Base-by-base conservation (phyloP, 371 early-diverging fungal genomes). In the Fennellomyces sp. region DNA sequence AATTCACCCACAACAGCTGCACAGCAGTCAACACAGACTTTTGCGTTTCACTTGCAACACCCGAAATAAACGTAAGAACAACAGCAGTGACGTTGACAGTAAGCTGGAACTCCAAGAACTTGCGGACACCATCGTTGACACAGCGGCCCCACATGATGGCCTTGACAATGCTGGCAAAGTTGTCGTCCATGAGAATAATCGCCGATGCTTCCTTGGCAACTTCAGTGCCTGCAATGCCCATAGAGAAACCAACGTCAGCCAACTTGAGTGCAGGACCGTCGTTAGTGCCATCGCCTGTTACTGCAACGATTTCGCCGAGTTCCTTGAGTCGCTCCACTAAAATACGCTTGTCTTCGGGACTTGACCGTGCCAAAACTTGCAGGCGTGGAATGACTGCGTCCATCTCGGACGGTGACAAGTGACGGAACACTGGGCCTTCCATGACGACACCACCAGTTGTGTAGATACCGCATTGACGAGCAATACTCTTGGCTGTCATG, bases 201-300 rank as follows among this genome's bases (percentile, higher is more conserved):
- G 84, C 74, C 3, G 91, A 88, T 0, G 93, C 93, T 70, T 91
- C 88, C 60, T 92, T 92, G 28, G 92, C 90, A 7, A 92, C 88
- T 57, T 92, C 92, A 6, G 93, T 91, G 29, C 94, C 94, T 5
- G 88, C 73, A 48, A 90, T 84, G 15, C 94, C 94, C 94, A 92
- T 90, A 2, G 85, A 82, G 65, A 92, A 91, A 5, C 94, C 93
- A 15, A 94, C 88, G 64, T 94, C 90, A 1, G 94, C 90, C 53
- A 79, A 65, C 61, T 92, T 92, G 28, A 93, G 71, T 5, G 94
- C 93, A 7, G 91, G 91, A 7, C 83, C 91, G 69, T 89, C 87
- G 52, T 89, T 89, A 36, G 88, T 89, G 39, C 94, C 94, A 64
- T 93, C 94, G 10, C 94, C 94, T 2, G 94, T 93, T 0, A 93